Evolutionary conservation across 306 rosid species (phyloP).

Genomic region (Prunus armeniaca): DNA sequence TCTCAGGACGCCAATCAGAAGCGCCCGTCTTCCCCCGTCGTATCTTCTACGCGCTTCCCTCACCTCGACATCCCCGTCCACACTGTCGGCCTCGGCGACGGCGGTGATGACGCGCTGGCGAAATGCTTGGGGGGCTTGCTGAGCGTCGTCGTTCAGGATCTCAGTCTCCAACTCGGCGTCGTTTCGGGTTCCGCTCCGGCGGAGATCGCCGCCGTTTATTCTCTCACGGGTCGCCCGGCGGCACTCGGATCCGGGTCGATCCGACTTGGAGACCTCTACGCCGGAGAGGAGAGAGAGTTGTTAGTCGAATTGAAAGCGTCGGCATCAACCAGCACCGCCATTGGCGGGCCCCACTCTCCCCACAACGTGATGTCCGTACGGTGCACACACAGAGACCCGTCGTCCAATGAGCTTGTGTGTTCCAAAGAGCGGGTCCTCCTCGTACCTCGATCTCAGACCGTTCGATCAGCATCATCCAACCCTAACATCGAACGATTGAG

Average conservation of each 20-base stretch:
- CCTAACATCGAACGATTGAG: constrained; percentile 53
- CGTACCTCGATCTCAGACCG: constrained; percentile 65
- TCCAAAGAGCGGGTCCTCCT: constrained; percentile 55
- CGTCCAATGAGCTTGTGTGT: constrained; percentile 41
- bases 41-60: constrained; percentile 52
- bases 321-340: constrained; percentile 25
- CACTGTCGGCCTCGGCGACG: constrained; percentile 36
- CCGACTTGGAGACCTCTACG: constrained; percentile 54
- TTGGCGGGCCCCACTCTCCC: constrained; percentile 48
- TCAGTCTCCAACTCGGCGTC: constrained; percentile 57
- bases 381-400: constrained; percentile 52
- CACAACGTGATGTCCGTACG: constrained; percentile 57
- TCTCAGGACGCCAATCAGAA: constrained; percentile 5
- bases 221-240: constrained; percentile 49
- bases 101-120: constrained; percentile 42
- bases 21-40: constrained; percentile 22
- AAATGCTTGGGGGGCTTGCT: constrained; percentile 46
- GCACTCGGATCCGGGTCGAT: constrained; percentile 41
- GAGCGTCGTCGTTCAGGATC: constrained; percentile 62
- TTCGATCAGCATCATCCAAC: constrained; percentile 43
- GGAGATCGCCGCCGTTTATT: constrained; percentile 69
- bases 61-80: constrained; percentile 64
- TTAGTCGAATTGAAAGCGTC: constrained; percentile 71
- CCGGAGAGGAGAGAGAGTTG: constrained; percentile 71
- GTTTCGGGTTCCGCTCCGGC: constrained; percentile 49